Evolutionary conservation across 768 basidiomycete species (phyloP).

Genomic region (Leccinum variicolor): DNA sequence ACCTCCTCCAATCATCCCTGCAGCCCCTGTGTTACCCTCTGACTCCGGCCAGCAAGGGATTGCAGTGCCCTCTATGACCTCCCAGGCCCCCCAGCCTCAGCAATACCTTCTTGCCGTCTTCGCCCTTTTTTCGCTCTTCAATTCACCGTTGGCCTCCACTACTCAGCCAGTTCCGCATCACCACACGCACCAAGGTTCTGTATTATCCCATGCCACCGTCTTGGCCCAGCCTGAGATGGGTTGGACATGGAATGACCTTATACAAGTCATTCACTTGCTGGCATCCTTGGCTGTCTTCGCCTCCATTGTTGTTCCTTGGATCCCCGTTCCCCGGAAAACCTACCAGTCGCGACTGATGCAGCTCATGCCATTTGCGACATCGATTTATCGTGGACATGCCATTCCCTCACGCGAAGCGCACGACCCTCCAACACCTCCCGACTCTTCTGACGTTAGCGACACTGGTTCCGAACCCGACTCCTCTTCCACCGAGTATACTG

Average conservation of each 20-base stretch:
- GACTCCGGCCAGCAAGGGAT: slow-evolving; percentile 16
- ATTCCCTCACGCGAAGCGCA: slow-evolving; percentile 1
- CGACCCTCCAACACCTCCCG: slow-evolving; percentile 29
- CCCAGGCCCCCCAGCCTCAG: slow-evolving; percentile 27
- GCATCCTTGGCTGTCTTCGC: slow-evolving; percentile 63
- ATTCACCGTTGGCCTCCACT: slow-evolving; percentile 58
- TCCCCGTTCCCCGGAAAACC: slow-evolving; percentile 29
- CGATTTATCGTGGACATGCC: slow-evolving; percentile 4
- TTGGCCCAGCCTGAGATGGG: slow-evolving; percentile 8
- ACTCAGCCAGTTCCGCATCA: slow-evolving; percentile 27
- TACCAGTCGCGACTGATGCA: slow-evolving; percentile 23
- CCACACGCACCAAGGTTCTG: slow-evolving; percentile 59
- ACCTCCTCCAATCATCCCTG: slow-evolving; percentile 30
- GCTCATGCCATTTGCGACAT: slow-evolving; percentile 25
- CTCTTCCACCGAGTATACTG: slow-evolving; percentile 27
- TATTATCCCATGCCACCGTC: slow-evolving; percentile 41
- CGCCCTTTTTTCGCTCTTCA: slow-evolving; percentile 84
- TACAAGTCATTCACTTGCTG: slow-evolving; percentile 64
- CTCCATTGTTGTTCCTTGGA: slow-evolving; percentile 50
- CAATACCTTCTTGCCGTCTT: slow-evolving; percentile 83
- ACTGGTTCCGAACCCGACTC: slow-evolving; percentile 28
- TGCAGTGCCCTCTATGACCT: slow-evolving; percentile 5
- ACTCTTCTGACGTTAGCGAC: slow-evolving; percentile 25
- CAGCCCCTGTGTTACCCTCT: slow-evolving; percentile 16
- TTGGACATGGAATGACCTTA: slow-evolving; percentile 49